phyloP scores from a whole-genome alignment of 352 stramenopile species.

The Phytophthora colocasiae region DNA sequence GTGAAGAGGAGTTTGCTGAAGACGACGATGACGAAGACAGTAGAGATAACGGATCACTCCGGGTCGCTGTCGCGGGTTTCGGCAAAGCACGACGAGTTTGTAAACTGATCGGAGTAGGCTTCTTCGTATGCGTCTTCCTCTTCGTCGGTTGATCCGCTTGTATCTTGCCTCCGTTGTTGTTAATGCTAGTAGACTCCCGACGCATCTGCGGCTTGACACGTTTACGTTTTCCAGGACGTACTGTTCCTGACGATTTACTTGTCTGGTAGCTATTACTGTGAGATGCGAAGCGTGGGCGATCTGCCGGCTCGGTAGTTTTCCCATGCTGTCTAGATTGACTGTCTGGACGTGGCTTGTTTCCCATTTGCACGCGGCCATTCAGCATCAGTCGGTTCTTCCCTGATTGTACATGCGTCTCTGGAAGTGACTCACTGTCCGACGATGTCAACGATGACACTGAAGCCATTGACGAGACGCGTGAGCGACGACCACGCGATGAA shows the following conservation, averaged over 20 bases:
- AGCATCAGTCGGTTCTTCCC: slow-evolving; percentile 19
- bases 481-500: slow-evolving; percentile 1
- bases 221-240: slow-evolving; percentile 20
- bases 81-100: background rate
- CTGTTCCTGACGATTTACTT: background rate
- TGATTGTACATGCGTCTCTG: background rate
- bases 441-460: slow-evolving; percentile 21
- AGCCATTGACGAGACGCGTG: slow-evolving; percentile 8
- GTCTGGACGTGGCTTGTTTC: background rate
- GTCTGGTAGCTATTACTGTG: background rate
- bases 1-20: slow-evolving; percentile 15
- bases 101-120: slow-evolving; percentile 1
- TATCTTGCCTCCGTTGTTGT: slow-evolving; percentile 8
- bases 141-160: background rate
- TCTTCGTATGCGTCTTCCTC: slow-evolving; percentile 7
- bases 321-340: background rate
- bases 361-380: slow-evolving; percentile 15
- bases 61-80: background rate
- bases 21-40: slow-evolving; percentile 11
- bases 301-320: background rate
- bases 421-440: slow-evolving; percentile 10
- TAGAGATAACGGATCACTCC: slow-evolving; percentile 9
- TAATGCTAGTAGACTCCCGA: slow-evolving; percentile 2
- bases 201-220: slow-evolving; percentile 15
- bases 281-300: background rate